These are phyloP conservation scores for Tetrastigma voinierianum DNA, from an alignment of 164 flowering plant species.

Conservation along the genomic window DNA sequence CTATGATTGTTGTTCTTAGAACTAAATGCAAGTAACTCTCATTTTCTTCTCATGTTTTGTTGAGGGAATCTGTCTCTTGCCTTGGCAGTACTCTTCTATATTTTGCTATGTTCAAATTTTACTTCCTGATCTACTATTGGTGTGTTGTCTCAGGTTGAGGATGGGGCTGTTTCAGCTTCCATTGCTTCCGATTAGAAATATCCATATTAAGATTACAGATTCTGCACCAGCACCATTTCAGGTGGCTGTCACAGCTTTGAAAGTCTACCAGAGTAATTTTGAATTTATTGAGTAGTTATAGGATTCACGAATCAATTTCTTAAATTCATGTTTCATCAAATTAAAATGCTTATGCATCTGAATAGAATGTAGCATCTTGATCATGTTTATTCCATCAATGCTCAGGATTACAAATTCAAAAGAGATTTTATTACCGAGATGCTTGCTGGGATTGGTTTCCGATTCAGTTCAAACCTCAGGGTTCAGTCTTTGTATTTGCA, in stretches of 20 bases:
- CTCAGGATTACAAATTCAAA: conserved; percentile 60
- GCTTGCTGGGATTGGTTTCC: conserved; percentile 56
- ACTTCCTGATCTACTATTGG: neutral
- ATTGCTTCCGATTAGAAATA: conserved; percentile 71
- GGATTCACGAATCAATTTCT: conserved; percentile 7
- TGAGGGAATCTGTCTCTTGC: neutral
- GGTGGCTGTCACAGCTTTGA: conserved; percentile 75
- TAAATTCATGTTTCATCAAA: neutral
- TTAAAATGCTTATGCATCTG: neutral
- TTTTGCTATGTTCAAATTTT: neutral
- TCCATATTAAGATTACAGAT: conserved; percentile 66
- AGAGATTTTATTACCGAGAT: conserved; percentile 54
- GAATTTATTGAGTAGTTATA: conserved; percentile 49
- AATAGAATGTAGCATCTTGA: neutral
- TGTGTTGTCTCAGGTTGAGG: conserved; percentile 71
- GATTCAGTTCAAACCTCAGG: conserved; percentile 57
- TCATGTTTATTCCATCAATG: neutral
- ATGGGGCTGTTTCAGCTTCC: conserved; percentile 74
- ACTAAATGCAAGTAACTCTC: too few relatives aligned
- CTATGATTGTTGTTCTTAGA: too few relatives aligned
- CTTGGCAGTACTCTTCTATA: neutral
- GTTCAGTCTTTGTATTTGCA: conserved; percentile 76
- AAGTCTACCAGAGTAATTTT: conserved; percentile 50
- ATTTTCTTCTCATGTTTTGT: conserved; percentile 23
- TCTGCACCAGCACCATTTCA: conserved; percentile 94